Conservation (phyloP, 2,329 filamentous ascomycete species). For the Tetracladium maxilliforme region DNA sequence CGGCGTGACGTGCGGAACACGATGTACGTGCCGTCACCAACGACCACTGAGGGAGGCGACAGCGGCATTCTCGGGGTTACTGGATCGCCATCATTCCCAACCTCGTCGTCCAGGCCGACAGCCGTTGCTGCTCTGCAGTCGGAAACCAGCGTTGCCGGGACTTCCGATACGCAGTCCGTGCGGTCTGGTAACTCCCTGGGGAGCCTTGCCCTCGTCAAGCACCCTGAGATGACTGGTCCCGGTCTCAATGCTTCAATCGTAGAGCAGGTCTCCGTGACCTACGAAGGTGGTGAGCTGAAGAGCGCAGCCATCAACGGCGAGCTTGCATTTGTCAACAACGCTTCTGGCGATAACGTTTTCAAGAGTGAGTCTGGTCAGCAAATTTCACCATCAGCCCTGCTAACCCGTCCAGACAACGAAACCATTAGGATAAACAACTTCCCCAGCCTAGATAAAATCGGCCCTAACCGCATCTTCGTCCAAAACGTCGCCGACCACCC, state of each 20-base stretch:
- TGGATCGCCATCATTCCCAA: conserved; percentile 2
- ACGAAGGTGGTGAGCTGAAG: conserved; percentile 59
- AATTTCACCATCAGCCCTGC: conserved; percentile 23
- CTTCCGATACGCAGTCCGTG: conserved; percentile 81
- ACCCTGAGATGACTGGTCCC: conserved; percentile 66
- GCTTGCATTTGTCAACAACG: conserved; percentile 74
- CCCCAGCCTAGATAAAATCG: conserved; percentile 74
- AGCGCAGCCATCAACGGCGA: conserved; percentile 71
- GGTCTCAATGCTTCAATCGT: conserved; percentile 83
- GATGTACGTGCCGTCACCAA: conserved; percentile 53
- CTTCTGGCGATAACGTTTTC: conserved; percentile 14
- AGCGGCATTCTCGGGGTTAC: conserved; percentile 1
- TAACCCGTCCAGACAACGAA: conserved; percentile 29
- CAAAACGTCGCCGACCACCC: conserved; percentile 51
- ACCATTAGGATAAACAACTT: conserved; percentile 81
- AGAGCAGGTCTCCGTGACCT: conserved; percentile 77
- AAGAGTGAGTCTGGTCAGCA: too few relatives aligned
- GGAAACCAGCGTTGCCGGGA: conserved; percentile 31
- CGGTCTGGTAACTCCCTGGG: conserved; percentile 72
- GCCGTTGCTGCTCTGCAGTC: conserved; percentile 46
- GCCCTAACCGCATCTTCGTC: conserved; percentile 85
- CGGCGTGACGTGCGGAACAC: conserved; percentile 87
- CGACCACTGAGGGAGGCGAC: conserved; percentile 8
- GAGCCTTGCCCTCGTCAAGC: conserved; percentile 53
- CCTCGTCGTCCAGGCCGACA: conserved; percentile 21